Base-by-base conservation (phyloP, 495 filamentous ascomycete genomes). In the Lasiosphaeris hirsuta region DNA sequence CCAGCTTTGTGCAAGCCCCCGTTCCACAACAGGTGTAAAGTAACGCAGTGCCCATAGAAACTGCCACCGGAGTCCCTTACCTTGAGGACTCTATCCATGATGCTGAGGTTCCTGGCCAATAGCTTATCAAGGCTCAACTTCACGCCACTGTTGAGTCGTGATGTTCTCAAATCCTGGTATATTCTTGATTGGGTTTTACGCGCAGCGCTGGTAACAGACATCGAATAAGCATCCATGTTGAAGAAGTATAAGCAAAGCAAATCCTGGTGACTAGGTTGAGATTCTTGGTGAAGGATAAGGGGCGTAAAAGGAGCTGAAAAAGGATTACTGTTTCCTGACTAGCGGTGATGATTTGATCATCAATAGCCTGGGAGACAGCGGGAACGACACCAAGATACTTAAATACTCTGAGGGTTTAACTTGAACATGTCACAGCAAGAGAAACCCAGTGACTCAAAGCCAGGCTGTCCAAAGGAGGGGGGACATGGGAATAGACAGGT, bases 181-280 rank as follows among this genome's bases (percentile, higher is more conserved):
- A 80, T 72, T 44, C 69, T 73, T 9, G 78, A 80, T 15, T 72
- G 62, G 10, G 57, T 63, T 55, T 72, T 74, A 41, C 63, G 67
- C 8, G 73, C 65, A 36, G 68, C 56, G 67, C 72, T 76, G 42
- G 73, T 75, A 56, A 75, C 69, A 39, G 76, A 78, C 58, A 80
- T 71, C 7, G 73, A 69, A 61, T 76, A 70, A 72, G 78, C 74
- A 67, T 82, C 78, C 79, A 82, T 80, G 35, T 40, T 68, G 55
- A 41, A 51, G 14, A 36, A 8, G 46, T 45, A 19, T 3, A 45
- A 45, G 9, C 3, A n/a, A 8, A 36, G 30, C 15, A 4, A 45
- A 30, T 3, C 14, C 8, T 18, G 43, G 11, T 11, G 4, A 4
- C 18, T 10, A 30, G 43, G 15, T 19, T 18, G 15, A 45, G 30